Evolutionary conservation across 1,284 basidiomycete species (phyloP).

Genomic region (Apiotrichum mycotoxinovorans): DNA sequence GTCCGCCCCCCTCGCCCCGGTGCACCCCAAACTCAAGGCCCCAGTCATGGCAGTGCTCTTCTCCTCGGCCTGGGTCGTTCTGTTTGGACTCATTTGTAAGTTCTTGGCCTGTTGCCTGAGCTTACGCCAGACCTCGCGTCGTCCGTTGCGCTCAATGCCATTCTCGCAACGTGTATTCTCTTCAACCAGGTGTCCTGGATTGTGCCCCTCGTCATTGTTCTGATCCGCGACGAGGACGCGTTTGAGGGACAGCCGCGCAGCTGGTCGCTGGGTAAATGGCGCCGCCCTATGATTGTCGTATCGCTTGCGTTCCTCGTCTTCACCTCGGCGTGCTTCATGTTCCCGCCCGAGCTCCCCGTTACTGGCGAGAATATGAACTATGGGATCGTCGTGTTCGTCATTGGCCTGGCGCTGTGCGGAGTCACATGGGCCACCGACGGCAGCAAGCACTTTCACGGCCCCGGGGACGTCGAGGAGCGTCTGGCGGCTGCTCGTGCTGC

Average conservation of each 20-base stretch:
- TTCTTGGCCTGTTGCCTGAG: conserved; percentile 23
- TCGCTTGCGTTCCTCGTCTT: conserved; percentile 49
- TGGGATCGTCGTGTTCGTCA: conserved; percentile 43
- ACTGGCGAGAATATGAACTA: conserved; percentile 52
- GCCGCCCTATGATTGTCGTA: conserved; percentile 44
- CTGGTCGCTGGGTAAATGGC: conserved; percentile 38
- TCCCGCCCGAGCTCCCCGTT: conserved; percentile 52
- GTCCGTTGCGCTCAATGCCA: conserved; percentile 55
- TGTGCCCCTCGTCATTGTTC: conserved; percentile 48
- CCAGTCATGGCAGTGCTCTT: conserved; percentile 61
- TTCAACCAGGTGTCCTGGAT: conserved; percentile 52
- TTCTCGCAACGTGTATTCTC: conserved; percentile 51
- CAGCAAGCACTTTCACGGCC: conserved; percentile 46
- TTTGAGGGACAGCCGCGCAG: conserved; percentile 43
- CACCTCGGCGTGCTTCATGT: conserved; percentile 54
- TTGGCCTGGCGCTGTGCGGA: conserved; percentile 37
- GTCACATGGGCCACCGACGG: conserved; percentile 47
- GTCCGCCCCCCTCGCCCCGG: conserved; percentile 53
- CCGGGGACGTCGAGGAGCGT: conserved; percentile 38
- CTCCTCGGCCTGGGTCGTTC: conserved; percentile 53
- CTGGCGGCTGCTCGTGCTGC: conserved; percentile 15
- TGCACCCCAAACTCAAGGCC: conserved; percentile 55
- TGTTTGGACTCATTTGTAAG: conserved; percentile 51
- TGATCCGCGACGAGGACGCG: conserved; percentile 41
- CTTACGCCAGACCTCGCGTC: conserved; percentile 52